Percentiles rank a stretch among this genome's conserved stretches.
Conservation (phyloP, 2,329 filamentous ascomycete genomes). For the Clarireedia hainanense region DNA sequence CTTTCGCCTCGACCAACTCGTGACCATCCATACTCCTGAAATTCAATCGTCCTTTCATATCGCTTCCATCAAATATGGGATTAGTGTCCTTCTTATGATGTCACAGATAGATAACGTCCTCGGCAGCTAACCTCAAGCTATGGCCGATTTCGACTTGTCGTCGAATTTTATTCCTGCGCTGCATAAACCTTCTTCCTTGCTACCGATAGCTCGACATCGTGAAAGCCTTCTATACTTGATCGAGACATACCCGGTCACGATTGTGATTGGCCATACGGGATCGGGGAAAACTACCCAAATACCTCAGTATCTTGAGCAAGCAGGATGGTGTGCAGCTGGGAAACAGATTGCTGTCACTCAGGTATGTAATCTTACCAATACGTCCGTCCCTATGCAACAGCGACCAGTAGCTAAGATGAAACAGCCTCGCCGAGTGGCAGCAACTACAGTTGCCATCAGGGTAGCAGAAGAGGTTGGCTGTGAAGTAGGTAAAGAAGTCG, state of each 20-base stretch:
- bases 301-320: slow-evolving; percentile 80
- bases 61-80: not conserved
- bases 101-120: not conserved
- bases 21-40: not conserved
- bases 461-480: slow-evolving; percentile 87
- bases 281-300: slow-evolving; percentile 95
- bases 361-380: slow-evolving; percentile 40
- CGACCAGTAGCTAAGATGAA: slow-evolving; percentile 7
- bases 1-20: not conserved
- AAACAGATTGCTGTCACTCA: slow-evolving; percentile 86
- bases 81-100: not conserved
- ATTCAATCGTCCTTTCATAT: not conserved
- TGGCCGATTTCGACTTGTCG: slow-evolving; percentile 46
- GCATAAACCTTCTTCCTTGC: slow-evolving; percentile 73
- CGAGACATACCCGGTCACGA: slow-evolving; percentile 75
- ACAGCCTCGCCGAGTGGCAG: slow-evolving; percentile 81
- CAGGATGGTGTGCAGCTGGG: slow-evolving; percentile 80
- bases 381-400: not conserved
- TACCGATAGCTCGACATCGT: slow-evolving; percentile 81
- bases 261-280: slow-evolving; percentile 88
- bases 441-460: slow-evolving; percentile 78
- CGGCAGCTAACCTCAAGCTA: slow-evolving; percentile 5
- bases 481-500: slow-evolving; percentile 81
- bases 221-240: slow-evolving; percentile 76
- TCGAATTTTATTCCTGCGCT: slow-evolving; percentile 67